Conservation (phyloP, 208 protist species). For the Leptomonas seymouri region DNA sequence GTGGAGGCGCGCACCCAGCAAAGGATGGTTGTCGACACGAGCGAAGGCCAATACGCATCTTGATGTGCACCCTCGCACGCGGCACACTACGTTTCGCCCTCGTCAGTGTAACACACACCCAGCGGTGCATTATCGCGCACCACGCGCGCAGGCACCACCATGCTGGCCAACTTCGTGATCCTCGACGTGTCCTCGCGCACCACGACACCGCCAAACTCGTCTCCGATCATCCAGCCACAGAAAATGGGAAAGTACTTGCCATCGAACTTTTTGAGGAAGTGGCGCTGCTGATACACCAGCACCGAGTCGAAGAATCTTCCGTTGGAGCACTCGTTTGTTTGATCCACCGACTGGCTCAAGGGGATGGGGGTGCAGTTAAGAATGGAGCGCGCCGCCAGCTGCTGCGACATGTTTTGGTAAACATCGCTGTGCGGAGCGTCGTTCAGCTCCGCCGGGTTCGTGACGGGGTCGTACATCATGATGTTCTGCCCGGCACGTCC, state of each 20-base stretch:
- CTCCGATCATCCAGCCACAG: slow-evolving; percentile 75
- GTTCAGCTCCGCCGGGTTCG: slow-evolving; percentile 33
- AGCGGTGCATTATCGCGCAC: slow-evolving; percentile 43
- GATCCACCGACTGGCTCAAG: slow-evolving; percentile 44
- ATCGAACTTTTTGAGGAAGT: slow-evolving; percentile 77
- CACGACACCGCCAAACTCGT: slow-evolving; percentile 70
- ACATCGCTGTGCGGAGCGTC: slow-evolving; percentile 35
- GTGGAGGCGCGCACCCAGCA: too few species aligned
- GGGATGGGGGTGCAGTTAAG: slow-evolving; percentile 21
- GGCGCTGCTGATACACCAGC: slow-evolving; percentile 66
- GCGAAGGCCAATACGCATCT: too few species aligned
- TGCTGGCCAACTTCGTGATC: slow-evolving; percentile 71
- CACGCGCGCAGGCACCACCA: slow-evolving; percentile 66
- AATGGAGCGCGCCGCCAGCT: slow-evolving; percentile 17
- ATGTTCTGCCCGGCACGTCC: slow-evolving; percentile 78
- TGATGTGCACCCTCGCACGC: background rate
- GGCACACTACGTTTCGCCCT: slow-evolving; percentile 26
- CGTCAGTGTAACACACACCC: slow-evolving; percentile 21
- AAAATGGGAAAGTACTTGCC: slow-evolving; percentile 82
- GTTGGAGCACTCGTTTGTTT: slow-evolving; percentile 52
- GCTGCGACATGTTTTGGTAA: slow-evolving; percentile 6
- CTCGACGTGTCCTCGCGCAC: slow-evolving; percentile 82
- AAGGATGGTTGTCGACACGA: too few species aligned
- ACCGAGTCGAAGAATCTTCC: slow-evolving; percentile 72
- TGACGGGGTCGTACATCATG: slow-evolving; percentile 72